These are phyloP conservation scores for Moesziomyces antarcticus DNA, from an alignment of 1,284 basidiomycete species.

Conservation along the genomic window DNA sequence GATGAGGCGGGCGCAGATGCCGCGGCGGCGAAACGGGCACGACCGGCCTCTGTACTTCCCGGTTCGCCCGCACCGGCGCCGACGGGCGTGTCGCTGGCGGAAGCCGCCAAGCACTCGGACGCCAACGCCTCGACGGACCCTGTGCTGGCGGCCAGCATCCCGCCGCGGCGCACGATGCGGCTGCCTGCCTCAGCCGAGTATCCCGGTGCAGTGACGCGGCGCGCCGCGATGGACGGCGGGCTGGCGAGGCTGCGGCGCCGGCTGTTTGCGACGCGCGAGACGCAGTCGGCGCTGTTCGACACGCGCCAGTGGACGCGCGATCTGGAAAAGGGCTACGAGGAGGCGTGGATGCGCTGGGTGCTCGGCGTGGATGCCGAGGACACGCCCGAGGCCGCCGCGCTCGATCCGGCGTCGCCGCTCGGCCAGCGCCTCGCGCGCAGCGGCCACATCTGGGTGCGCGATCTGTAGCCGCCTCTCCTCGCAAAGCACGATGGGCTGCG, in stretches of 20 bases:
- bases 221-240: slow-evolving; percentile 6
- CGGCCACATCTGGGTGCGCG: slow-evolving; percentile 54
- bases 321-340: slow-evolving; percentile 72
- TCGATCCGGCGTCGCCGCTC: slow-evolving; percentile 4
- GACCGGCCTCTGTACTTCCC: slow-evolving; percentile 16
- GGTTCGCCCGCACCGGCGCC: slow-evolving; percentile 38
- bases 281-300: slow-evolving; percentile 72
- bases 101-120: slow-evolving; percentile 31
- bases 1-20: neutral
- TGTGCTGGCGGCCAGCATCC: slow-evolving; percentile 16
- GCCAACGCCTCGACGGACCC: slow-evolving; percentile 21
- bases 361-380: slow-evolving; percentile 71
- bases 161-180: slow-evolving; percentile 22
- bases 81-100: slow-evolving; percentile 41
- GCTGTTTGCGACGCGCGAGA: slow-evolving; percentile 72
- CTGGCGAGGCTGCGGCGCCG: slow-evolving; percentile 44
- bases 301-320: slow-evolving; percentile 73
- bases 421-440: slow-evolving; percentile 9
- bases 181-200: slow-evolving; percentile 31
- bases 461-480: slow-evolving; percentile 3
- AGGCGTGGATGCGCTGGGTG: slow-evolving; percentile 75
- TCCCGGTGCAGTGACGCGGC: slow-evolving; percentile 39
- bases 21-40: slow-evolving; percentile 17
- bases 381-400: slow-evolving; percentile 67
- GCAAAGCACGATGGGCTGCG: too few relatives aligned